Evolutionary conservation across 768 basidiomycete species (phyloP).

Genomic region (Suillus brevipes): DNA sequence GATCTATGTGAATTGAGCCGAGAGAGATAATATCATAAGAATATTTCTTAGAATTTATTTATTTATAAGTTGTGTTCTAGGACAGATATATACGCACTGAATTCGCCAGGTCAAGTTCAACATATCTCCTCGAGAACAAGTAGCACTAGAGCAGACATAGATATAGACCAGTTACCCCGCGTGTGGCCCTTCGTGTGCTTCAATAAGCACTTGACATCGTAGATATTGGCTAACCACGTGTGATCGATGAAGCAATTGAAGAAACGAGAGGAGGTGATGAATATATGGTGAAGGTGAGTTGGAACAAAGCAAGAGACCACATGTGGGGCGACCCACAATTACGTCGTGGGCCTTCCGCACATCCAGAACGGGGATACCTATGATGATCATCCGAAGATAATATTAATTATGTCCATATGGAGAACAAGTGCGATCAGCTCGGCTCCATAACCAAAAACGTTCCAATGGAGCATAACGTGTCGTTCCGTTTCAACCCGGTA

Average conservation of each 20-base stretch:
- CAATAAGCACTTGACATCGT: constrained; percentile 54
- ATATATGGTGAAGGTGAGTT: neutral
- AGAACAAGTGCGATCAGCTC: neutral
- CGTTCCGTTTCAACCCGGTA: constrained; percentile 82
- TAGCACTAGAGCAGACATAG: constrained; percentile 32
- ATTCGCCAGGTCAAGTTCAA: constrained; percentile 15
- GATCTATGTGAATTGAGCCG: constrained; percentile 17
- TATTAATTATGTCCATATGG: constrained; percentile 56
- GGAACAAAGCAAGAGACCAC: neutral
- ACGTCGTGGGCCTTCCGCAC: constrained; percentile 44
- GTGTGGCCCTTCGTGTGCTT: constrained; percentile 47
- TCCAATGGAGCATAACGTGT: constrained; percentile 25
- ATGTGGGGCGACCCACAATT: neutral
- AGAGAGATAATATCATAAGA: neutral
- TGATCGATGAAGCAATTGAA: neutral
- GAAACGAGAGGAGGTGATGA: neutral
- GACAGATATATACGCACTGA: constrained; percentile 12
- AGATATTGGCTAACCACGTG: constrained; percentile 39
- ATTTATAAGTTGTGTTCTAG: too few species aligned
- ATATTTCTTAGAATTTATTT: neutral
- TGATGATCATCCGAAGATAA: constrained; percentile 47
- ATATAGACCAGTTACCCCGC: constrained; percentile 35
- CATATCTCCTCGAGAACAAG: constrained; percentile 44
- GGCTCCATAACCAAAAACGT: too few species aligned
- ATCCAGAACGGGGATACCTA: constrained; percentile 54